Evolutionary conservation across 768 basidiomycete genomes (phyloP), one percentile per base, ranked within the genome.

Genomic region (Lentinula aciculospora): DNA sequence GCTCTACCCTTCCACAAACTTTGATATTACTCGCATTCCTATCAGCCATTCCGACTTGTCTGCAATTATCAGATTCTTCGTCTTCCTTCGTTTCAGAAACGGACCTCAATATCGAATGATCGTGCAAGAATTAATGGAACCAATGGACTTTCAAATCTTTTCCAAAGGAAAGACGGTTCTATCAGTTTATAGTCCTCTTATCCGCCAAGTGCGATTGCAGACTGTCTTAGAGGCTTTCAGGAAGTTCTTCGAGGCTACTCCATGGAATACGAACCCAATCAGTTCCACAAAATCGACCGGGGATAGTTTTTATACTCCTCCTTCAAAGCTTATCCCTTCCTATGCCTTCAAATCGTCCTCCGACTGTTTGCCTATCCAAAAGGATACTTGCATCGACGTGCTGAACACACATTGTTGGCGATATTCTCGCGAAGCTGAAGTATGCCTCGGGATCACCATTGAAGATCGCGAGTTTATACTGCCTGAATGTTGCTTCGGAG

Each of bases 61-160:
- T 37, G 65, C 65, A n/a, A 60, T 85, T 1, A 72, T 78, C 9
- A 77, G 75, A 58, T 84, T 78, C 63, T 74, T 84, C 44, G 69
- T 77, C 10, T 83, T 85, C 60, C 68, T 85, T 0, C 76, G 82
- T n/a, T 85, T 81, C 60, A 72, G 83, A 13, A 85, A 85, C 58
- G 77, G 80, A 61, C 66, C 69, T 8, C 73, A 73, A 12, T 85
- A 82, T 61, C 62, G 65, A 23, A 65, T 75, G 45, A 74, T 74
- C 10, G 66, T 81, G 4, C 60, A 69, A 23, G 71, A 71, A 7
- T 61, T 60, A 1, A 62, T 65, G 3, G 61, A 66, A 49, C 59
- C 63, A 42, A 62, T 66, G 7, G 69, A 63, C 40, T 62, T 64
- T 19, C 62, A 19, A 25, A 64, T 58, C 42, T 65, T 23, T 59